A percentile compares a stretch with the other conserved stretches of the same genome.
These are phyloP conservation scores for Mortierella polycephala DNA, from an alignment of 371 early-diverging fungal genomes.

Conservation along the genomic window DNA sequence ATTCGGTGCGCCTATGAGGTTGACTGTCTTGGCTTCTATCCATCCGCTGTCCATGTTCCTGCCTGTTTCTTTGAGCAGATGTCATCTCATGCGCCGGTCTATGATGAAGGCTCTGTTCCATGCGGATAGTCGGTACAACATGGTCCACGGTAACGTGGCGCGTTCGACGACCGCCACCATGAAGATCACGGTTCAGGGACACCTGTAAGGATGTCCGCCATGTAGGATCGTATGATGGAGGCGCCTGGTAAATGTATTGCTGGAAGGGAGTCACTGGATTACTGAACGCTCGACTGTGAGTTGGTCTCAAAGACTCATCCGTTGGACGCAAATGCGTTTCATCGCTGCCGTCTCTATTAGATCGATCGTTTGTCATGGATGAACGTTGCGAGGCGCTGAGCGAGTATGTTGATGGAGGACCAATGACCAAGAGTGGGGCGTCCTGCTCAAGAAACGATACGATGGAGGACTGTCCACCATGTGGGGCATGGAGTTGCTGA, in stretches of 20 bases:
- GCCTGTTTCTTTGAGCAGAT: background rate
- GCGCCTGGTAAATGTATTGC: conserved; percentile 8
- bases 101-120: background rate
- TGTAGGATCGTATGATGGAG: conserved; percentile 29
- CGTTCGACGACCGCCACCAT: background rate
- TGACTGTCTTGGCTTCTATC: too few species aligned
- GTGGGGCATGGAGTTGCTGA: conserved; percentile 3
- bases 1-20: conserved; percentile 22
- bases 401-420: conserved; percentile 5
- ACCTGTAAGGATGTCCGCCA: conserved; percentile 20
- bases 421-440: background rate
- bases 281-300: background rate
- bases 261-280: background rate
- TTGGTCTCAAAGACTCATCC: background rate
- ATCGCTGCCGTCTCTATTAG: conserved; percentile 4
- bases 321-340: background rate
- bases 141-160: background rate
- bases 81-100: background rate
- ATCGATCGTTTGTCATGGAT: conserved; percentile 9
- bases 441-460: conserved; percentile 12
- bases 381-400: conserved; percentile 11
- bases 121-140: background rate
- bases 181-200: background rate
- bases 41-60: too few species aligned
- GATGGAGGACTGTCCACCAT: conserved; percentile 11